These are phyloP conservation scores for Crassisporium funariophilum DNA, from an alignment of 768 basidiomycete genomes.

Conservation along the genomic window DNA sequence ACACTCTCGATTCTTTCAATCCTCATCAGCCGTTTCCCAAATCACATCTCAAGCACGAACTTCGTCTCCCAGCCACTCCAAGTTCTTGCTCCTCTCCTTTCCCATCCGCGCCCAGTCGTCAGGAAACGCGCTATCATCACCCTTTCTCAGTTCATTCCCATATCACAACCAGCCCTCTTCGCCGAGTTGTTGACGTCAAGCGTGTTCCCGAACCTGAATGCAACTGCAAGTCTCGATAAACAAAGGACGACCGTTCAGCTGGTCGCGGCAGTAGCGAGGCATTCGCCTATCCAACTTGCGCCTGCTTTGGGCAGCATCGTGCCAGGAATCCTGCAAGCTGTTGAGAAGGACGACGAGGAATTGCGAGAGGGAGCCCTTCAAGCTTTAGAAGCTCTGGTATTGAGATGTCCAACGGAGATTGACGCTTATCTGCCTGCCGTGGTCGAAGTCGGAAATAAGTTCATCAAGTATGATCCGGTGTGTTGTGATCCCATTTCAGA, in stretches of 20 bases:
- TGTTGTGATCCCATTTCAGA: constrained; percentile 25
- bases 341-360: constrained; percentile 80
- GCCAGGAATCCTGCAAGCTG: constrained; percentile 69
- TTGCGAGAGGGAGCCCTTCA: constrained; percentile 79
- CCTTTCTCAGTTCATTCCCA: constrained; percentile 80
- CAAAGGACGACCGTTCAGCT: constrained; percentile 80
- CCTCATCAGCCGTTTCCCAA: constrained; percentile 82
- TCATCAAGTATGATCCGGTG: constrained; percentile 94
- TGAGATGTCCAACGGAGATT: constrained; percentile 84
- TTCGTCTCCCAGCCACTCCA: constrained; percentile 61
- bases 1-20: constrained; percentile 86
- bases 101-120: constrained; percentile 80
- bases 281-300: constrained; percentile 68
- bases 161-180: constrained; percentile 66
- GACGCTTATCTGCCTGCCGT: constrained; percentile 71
- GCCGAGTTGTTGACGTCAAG: constrained; percentile 56
- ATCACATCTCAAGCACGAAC: constrained; percentile 55
- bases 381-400: constrained; percentile 82
- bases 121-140: constrained; percentile 92
- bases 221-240: constrained; percentile 59
- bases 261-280: constrained; percentile 76
- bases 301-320: constrained; percentile 63
- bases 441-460: constrained; percentile 68
- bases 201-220: constrained; percentile 59
- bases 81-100: constrained; percentile 71